Conservation (phyloP, 208 protist genomes). For the Vickermania ingenoplastis region DNA sequence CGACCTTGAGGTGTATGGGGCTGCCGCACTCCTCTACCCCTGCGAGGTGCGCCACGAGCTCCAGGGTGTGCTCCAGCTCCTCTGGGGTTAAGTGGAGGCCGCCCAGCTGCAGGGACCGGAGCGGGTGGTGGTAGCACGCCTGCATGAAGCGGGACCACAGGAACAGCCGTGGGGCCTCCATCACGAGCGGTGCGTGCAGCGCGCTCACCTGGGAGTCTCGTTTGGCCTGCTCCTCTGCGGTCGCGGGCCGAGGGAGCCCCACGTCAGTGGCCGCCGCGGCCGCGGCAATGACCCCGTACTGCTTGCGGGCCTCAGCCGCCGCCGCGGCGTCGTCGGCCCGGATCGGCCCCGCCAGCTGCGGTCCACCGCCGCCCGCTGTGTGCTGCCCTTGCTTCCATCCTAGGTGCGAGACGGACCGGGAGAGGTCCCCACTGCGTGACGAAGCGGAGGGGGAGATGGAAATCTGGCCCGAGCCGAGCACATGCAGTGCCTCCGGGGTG, state of each 20-base stretch:
- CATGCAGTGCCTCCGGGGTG: slow-evolving; percentile 6
- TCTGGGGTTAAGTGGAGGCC: slow-evolving; percentile 3
- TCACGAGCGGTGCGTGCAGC: not conserved
- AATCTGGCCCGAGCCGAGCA: not conserved
- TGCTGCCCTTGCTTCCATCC: not conserved
- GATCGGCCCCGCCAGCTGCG: not conserved
- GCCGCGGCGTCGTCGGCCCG: not conserved
- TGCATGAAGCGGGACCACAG: slow-evolving; percentile 11
- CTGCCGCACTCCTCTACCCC: slow-evolving; percentile 5
- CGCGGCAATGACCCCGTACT: not conserved
- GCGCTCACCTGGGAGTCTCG: not conserved
- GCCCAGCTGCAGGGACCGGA: slow-evolving; percentile 15
- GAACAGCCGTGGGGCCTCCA: not conserved
- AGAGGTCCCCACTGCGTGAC: not conserved
- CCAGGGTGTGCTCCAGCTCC: slow-evolving; percentile 18
- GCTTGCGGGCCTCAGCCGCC: not conserved
- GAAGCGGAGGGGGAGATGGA: not conserved
- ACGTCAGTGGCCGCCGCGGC: not conserved
- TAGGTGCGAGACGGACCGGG: not conserved
- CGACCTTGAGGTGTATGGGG: not conserved
- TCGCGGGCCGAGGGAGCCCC: not conserved
- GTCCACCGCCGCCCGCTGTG: not conserved
- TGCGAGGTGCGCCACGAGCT: slow-evolving; percentile 23
- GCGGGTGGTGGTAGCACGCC: slow-evolving; percentile 20
- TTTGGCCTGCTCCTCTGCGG: not conserved